These are phyloP conservation scores for Camelina laxa DNA, from an alignment of 345 rosid species.

Conservation along the genomic window DNA sequence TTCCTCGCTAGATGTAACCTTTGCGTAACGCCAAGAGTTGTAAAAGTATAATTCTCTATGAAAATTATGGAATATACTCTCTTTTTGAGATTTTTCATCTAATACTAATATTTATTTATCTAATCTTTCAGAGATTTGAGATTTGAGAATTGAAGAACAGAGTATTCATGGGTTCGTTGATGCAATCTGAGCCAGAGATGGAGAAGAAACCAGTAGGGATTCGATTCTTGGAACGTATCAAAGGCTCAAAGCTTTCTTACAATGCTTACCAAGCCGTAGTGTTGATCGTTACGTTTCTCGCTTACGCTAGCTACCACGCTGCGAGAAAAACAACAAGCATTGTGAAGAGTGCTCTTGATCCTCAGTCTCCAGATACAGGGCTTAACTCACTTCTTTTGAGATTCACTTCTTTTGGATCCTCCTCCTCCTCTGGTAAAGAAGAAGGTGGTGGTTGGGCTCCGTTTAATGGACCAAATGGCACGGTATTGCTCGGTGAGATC, in stretches of 20 bases:
- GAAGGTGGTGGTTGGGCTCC: slow-evolving; percentile 81
- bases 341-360: slow-evolving; percentile 92
- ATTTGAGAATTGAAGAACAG: not conserved
- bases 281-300: slow-evolving; percentile 79
- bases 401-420: slow-evolving; percentile 22
- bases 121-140: slow-evolving; percentile 4
- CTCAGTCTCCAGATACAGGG: slow-evolving; percentile 48
- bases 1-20: slow-evolving; percentile 5
- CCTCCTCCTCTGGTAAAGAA: not conserved
- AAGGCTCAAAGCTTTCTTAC: slow-evolving; percentile 61
- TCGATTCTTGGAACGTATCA: slow-evolving; percentile 54
- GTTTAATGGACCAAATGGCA: slow-evolving; percentile 63
- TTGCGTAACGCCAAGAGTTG: slow-evolving; percentile 30
- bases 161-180: slow-evolving; percentile 57
- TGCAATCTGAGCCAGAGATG: slow-evolving; percentile 39
- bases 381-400: slow-evolving; percentile 36
- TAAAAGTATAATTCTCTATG: slow-evolving; percentile 16
- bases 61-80: slow-evolving; percentile 31
- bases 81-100: not conserved
- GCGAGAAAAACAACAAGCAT: slow-evolving; percentile 90
- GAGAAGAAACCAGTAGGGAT: slow-evolving; percentile 71
- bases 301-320: slow-evolving; percentile 84
- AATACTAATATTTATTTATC: not conserved
- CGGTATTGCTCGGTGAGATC: slow-evolving; percentile 67
- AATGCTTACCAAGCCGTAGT: slow-evolving; percentile 73